phyloP scores from a whole-genome alignment of 2,329 filamentous ascomycete genomes.

The Paramyrothecium sp. region DNA sequence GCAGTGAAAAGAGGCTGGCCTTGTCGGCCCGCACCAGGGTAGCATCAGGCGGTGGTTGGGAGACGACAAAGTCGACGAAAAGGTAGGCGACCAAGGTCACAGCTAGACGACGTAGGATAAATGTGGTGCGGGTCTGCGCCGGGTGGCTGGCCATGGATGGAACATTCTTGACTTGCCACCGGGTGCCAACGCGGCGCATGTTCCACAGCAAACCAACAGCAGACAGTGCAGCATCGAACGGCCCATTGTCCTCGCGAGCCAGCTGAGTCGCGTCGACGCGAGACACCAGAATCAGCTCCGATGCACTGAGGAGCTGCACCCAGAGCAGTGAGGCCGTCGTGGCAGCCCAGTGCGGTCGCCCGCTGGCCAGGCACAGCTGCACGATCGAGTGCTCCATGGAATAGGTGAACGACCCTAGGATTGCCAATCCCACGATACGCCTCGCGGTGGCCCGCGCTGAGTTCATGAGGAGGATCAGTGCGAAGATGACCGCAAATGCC shows the following conservation, averaged over 20 bases:
- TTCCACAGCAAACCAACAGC: slow-evolving; percentile 1
- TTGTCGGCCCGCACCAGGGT: background rate
- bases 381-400: background rate
- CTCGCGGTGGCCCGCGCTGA: background rate
- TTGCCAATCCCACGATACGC: background rate
- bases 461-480: slow-evolving; percentile 1
- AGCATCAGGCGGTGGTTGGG: slow-evolving; percentile 1
- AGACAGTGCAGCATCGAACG: background rate
- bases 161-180: slow-evolving; percentile 1
- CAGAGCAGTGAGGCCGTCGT: slow-evolving; percentile 1
- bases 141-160: background rate
- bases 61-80: slow-evolving; percentile 2
- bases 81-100: background rate
- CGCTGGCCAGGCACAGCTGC: background rate
- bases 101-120: background rate
- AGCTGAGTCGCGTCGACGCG: background rate
- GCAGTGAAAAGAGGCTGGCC: slow-evolving; percentile 1
- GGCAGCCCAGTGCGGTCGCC: slow-evolving; percentile 5
- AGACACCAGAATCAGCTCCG: slow-evolving; percentile 2
- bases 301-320: slow-evolving; percentile 4
- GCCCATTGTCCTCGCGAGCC: background rate
- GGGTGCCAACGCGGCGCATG: slow-evolving; percentile 3
- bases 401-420: slow-evolving; percentile 2
- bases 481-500: background rate
- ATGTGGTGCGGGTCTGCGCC: background rate